Evolutionary conservation across 768 basidiomycete species (phyloP).

Genomic region (Termitomyces heimii): DNA sequence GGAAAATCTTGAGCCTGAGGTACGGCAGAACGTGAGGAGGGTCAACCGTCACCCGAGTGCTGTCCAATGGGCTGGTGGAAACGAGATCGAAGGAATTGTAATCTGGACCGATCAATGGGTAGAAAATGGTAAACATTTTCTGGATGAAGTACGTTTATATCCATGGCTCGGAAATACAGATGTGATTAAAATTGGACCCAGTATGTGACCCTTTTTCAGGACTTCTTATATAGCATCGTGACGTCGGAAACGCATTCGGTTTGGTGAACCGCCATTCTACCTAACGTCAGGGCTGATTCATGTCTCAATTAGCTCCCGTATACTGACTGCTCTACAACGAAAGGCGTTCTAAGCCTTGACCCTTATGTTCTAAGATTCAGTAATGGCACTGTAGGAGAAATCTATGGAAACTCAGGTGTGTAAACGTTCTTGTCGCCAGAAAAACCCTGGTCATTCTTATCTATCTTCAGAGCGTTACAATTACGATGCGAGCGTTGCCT

Average conservation of each 20-base stretch:
- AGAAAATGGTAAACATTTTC: conserved; percentile 38
- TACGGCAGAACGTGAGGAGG: conserved; percentile 50
- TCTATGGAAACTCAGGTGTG: conserved; percentile 51
- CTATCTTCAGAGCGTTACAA: conserved; percentile 43
- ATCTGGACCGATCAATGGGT: conserved; percentile 26
- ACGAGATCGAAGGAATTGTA: conserved; percentile 55
- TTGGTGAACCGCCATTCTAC: conserved; percentile 2
- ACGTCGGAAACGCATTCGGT: conserved; percentile 46
- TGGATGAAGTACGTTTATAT: conserved; percentile 36
- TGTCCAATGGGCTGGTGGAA: conserved; percentile 56
- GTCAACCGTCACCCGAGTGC: conserved; percentile 52
- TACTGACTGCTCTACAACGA: conserved; percentile 55
- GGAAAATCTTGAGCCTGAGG: conserved; percentile 46
- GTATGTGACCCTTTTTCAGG: conserved; percentile 45
- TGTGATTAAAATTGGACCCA: not conserved
- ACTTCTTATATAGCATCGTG: conserved; percentile 43
- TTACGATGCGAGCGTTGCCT: conserved; percentile 46
- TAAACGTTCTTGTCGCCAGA: not conserved
- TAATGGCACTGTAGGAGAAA: conserved; percentile 44
- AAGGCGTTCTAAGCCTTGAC: conserved; percentile 50
- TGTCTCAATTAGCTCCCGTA: conserved; percentile 40
- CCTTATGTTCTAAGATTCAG: conserved; percentile 45
- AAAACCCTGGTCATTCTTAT: not conserved
- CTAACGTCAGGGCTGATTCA: not conserved
- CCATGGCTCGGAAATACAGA: not conserved